Conservation (phyloP, 2,329 filamentous ascomycete species). For the Colletotrichum neosansevieriae region DNA sequence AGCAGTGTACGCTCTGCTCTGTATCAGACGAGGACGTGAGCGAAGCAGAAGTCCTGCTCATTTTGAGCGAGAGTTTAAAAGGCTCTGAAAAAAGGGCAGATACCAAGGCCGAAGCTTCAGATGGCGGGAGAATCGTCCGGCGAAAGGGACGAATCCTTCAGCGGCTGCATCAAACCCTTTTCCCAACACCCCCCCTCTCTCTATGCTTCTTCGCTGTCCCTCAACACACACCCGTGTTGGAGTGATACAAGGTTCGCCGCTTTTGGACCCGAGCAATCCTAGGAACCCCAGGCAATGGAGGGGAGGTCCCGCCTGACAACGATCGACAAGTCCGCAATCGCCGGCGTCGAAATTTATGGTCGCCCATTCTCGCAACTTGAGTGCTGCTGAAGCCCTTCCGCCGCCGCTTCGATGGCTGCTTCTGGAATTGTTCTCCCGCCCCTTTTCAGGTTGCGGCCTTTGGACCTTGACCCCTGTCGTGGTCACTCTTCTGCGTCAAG, state of each 20-base stretch:
- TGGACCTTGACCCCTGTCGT: background rate
- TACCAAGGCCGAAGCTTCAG: slow-evolving; percentile 9
- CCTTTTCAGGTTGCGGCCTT: background rate
- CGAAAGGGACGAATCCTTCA: background rate
- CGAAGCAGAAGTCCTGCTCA: slow-evolving; percentile 5
- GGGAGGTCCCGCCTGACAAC: slow-evolving; percentile 11
- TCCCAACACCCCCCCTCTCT: background rate
- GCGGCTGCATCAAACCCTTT: background rate
- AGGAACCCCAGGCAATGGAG: slow-evolving; percentile 8
- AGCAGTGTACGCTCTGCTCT: background rate
- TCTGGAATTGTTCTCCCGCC: slow-evolving; percentile 36
- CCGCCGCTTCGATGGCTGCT: slow-evolving; percentile 3
- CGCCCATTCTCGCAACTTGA: background rate
- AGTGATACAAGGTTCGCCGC: slow-evolving; percentile 29
- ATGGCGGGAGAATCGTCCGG: background rate
- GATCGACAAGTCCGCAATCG: slow-evolving; percentile 34
- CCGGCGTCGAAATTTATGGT: slow-evolving; percentile 19
- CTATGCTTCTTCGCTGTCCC: background rate
- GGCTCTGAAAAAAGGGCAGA: background rate
- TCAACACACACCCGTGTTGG: background rate
- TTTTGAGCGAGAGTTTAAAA: slow-evolving; percentile 8
- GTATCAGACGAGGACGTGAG: slow-evolving; percentile 16
- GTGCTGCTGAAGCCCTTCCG: slow-evolving; percentile 14
- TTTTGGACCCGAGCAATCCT: slow-evolving; percentile 14
- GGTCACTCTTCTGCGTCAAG: background rate